Evolutionary conservation across 805 yeast genomes (phyloP).

Genomic region (Starmerella roubikii): DNA sequence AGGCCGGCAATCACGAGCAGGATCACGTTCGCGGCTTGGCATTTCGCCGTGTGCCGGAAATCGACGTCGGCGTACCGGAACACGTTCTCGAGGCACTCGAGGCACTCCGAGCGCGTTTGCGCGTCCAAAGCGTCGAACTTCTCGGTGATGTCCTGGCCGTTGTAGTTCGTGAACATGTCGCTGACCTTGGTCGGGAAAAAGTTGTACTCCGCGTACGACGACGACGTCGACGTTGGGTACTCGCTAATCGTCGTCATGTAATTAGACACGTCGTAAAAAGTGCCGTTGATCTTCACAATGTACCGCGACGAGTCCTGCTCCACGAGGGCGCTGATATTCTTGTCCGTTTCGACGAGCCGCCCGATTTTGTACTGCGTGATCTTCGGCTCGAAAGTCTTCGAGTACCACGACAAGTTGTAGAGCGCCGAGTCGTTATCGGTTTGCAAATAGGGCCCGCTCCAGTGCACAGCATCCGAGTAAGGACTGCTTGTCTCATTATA

Average conservation of each 20-base stretch:
- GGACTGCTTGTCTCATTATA: slow-evolving; percentile 24
- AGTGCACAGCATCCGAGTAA: slow-evolving; percentile 24
- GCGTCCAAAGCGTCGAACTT: slow-evolving; percentile 22
- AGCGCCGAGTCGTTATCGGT: slow-evolving; percentile 24
- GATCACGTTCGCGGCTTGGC: slow-evolving; percentile 31
- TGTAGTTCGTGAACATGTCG: slow-evolving; percentile 24
- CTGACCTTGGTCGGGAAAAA: slow-evolving; percentile 27
- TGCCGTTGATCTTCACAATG: slow-evolving; percentile 25
- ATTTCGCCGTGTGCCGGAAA: slow-evolving; percentile 29
- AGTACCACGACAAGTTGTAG: slow-evolving; percentile 28
- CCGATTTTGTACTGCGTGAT: slow-evolving; percentile 29
- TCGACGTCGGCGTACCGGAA: slow-evolving; percentile 28
- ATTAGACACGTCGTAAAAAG: slow-evolving; percentile 29
- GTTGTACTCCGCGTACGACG: slow-evolving; percentile 23
- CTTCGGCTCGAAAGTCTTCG: slow-evolving; percentile 26
- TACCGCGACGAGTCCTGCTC: slow-evolving; percentile 20
- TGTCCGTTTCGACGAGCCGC: slow-evolving; percentile 25
- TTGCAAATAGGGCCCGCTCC: slow-evolving; percentile 24
- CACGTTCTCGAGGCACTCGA: slow-evolving; percentile 28
- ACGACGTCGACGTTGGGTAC: slow-evolving; percentile 19
- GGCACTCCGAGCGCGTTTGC: slow-evolving; percentile 17
- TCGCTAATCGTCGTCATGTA: slow-evolving; percentile 25
- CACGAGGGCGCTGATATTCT: slow-evolving; percentile 20
- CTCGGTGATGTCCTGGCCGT: slow-evolving; percentile 28
- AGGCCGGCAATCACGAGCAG: slow-evolving; percentile 29